Base-by-base conservation (phyloP, 2,329 filamentous ascomycete species). In the Aaosphaeria pasadenensis region DNA sequence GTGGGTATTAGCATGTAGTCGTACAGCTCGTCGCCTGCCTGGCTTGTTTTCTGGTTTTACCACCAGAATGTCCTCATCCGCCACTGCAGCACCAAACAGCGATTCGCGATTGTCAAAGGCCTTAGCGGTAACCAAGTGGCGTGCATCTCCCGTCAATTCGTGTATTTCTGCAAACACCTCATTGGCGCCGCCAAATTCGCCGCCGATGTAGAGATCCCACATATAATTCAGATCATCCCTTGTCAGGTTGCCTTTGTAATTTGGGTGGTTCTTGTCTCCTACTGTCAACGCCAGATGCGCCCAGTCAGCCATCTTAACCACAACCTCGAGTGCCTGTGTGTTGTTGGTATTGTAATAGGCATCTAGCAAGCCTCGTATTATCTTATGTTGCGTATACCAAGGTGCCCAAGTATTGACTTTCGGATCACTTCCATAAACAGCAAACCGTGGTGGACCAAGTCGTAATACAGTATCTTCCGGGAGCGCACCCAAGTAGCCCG, bases 1-100 rank as follows among this genome's bases (percentile, higher is more conserved):
- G 42, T 81, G 73, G 0, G 78, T 81, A 53, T 81, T 81, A 39
- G 78, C 78, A 47, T 81, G 78, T 3, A 77, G 59, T 2, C 33
- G 33, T 9, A 11, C 33, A 2, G 9, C 13, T 9, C 33, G 33
- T 13, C 33, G 33, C 33, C 33, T 36, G 33, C 33, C 33, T 36
- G 33, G 33, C 13, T 36, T 36, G 9, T 9, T 36, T 4, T 36
- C 33, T 9, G 33, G 33, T 4, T 9, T 36, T 13, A 36, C 13
- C 9, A 36, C 33, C 33, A 36, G 33, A 13, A 36, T 36, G 13
- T 36, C 33, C 13, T 13, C 13, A 36, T 36, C 33, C 4, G 9
- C 33, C 9, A 36, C 33, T 11, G 33, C 33, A 36, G 33, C 33
- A 0, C 77, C 77, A 41, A 71, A 66, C 24, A 81, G 67, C 1